Evolutionary conservation across 176 grass and related monocot genomes (phyloP).

Genomic region (Chloris gayana): DNA sequence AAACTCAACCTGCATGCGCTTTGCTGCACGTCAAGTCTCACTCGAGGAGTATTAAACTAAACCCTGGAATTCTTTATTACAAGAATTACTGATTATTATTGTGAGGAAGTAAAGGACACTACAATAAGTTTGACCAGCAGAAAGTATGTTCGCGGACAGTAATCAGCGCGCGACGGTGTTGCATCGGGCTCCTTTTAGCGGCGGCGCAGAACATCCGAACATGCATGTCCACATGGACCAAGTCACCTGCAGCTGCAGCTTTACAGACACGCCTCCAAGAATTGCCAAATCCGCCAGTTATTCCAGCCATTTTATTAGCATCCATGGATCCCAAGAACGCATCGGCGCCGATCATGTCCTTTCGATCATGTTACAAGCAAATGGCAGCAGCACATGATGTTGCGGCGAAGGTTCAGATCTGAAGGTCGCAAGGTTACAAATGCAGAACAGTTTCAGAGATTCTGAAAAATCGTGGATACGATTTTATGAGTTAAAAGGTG

Average conservation of each 20-base stretch:
- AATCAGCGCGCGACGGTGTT: constrained; percentile 34
- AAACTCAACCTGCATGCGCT: not conserved
- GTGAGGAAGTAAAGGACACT: not conserved
- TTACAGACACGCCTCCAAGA: constrained; percentile 14
- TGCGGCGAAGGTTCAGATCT: constrained; percentile 23
- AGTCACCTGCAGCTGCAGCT: constrained; percentile 28
- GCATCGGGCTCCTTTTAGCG: not conserved
- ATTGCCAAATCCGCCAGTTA: constrained; percentile 23
- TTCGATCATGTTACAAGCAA: not conserved
- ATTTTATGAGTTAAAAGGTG: no score
- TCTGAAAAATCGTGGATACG: not conserved
- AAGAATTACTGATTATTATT: not conserved
- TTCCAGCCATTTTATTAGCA: not conserved
- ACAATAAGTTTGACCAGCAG: not conserved
- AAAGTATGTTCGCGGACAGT: not conserved
- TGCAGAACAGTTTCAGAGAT: constrained; percentile 31
- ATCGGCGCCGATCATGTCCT: not conserved
- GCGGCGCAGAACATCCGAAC: not conserved
- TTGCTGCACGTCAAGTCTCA: not conserved
- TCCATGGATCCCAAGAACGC: not conserved
- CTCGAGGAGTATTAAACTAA: not conserved
- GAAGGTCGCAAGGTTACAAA: constrained; percentile 6
- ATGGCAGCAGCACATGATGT: not conserved
- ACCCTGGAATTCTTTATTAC: not conserved
- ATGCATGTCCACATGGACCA: constrained; percentile 36